Evolutionary conservation across 805 yeast species (phyloP).

Genomic region (Metschnikowia chrysomelidarum): DNA sequence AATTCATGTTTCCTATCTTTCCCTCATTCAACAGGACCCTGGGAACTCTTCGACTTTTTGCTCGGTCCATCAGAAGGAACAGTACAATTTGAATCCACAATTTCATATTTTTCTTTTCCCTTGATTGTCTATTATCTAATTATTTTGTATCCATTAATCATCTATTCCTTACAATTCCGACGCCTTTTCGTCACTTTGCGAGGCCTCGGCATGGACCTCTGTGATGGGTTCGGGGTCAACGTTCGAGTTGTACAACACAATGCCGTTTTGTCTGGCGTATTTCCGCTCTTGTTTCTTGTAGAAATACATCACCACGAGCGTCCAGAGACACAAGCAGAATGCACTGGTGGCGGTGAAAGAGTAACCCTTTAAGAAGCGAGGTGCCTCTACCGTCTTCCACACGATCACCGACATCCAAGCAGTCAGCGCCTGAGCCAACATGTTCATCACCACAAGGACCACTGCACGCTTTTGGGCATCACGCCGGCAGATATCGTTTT

Average conservation of each 20-base stretch:
- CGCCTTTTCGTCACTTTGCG: conserved; percentile 7
- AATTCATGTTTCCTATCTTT: no score
- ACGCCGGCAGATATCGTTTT: conserved; percentile 55
- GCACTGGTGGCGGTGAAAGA: conserved; percentile 49
- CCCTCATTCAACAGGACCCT: no score
- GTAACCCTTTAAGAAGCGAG: conserved; percentile 54
- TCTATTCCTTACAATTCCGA: conserved; percentile 2
- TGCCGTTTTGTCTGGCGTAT: conserved; percentile 36
- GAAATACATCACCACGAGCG: conserved; percentile 50
- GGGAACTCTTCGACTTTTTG: no score
- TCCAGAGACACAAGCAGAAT: conserved; percentile 46
- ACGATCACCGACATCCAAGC: conserved; percentile 49
- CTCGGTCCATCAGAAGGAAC: no score
- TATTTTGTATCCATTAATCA: no score
- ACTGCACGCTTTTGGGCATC: conserved; percentile 57
- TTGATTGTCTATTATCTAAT: neutral
- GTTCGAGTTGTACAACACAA: conserved; percentile 27
- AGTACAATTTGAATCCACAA: no score
- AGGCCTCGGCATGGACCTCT: conserved; percentile 4
- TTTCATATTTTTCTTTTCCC: no score
- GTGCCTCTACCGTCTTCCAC: conserved; percentile 60
- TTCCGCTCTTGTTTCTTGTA: conserved; percentile 35
- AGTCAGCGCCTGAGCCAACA: conserved; percentile 52
- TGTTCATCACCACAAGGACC: conserved; percentile 54
- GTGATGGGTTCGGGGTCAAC: conserved; percentile 20